Base-by-base conservation (phyloP, 768 basidiomycete genomes). In the Pholiota conissans region DNA sequence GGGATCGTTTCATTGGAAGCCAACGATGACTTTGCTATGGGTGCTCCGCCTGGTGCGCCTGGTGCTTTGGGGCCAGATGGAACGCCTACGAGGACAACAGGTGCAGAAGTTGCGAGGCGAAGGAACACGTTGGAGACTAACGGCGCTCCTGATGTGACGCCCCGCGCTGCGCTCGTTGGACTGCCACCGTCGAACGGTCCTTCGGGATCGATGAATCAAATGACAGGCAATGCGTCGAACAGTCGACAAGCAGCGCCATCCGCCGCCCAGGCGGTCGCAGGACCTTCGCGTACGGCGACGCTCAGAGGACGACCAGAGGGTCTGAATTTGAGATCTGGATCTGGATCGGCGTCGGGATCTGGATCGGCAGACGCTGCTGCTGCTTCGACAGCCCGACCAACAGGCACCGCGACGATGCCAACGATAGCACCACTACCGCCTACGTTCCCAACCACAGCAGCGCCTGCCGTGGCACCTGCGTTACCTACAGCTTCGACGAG, bases 11-110 rank as follows among this genome's bases (percentile, higher is more conserved):
- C 83, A 3, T 72, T 92, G 39, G 89, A 91, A 37, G 80, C 84
- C n/a, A 92, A 92, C 60, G 92, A 94, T 63, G 90, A 91, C 69
- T 90, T 93, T 62, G 90, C 88, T 5, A 91, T 93, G 87, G 92
- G 92, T 47, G 92, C 92, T 0, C 92, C 92, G 1, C 93, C 93
- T 8, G 91, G 91, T 35, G 91, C 93, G 0, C 92, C 92, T 0
- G 92, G 92, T 49, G 92, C 91, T 0, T 84, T 90, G 49, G 70
- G 66, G 35, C 30, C 11, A n/a, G 42, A 45, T 9, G 42, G 42
- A 1, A 45, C 49, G 16, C 49, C 30, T 27, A 30, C 49, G 18
- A n/a, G 29, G 30, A 50, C 29, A 4, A 5, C 57, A 64, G 6
- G 72, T 67, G 3, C 67, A 69, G 1, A 65, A 71, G 22, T 58